Evolutionary conservation across 2,329 filamentous ascomycete genomes (phyloP).

Genomic region (Arthrobotrys sinensis): DNA sequence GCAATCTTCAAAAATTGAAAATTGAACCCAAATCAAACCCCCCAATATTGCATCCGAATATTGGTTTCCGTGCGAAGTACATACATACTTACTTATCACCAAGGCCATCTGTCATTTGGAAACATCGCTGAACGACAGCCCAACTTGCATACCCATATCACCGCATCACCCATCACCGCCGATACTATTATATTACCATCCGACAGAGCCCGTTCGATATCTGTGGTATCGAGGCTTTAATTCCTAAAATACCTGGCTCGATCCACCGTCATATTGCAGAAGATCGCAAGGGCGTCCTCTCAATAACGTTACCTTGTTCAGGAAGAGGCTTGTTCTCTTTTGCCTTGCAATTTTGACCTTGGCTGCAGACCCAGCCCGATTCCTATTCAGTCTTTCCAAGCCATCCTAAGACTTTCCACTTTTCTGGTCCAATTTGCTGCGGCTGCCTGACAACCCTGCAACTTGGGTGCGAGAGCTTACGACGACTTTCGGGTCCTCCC

Average conservation of each 20-base stretch:
- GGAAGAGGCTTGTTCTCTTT: constrained; percentile 58
- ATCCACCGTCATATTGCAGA: constrained; percentile 38
- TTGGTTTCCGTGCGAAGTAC: neutral
- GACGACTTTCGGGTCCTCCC: constrained; percentile 60
- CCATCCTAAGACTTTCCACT: constrained; percentile 51
- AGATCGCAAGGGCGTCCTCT: constrained; percentile 36
- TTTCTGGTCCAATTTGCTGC: constrained; percentile 59
- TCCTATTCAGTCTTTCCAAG: constrained; percentile 53
- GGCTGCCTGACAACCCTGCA: constrained; percentile 61
- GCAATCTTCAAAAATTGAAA: constrained; percentile 3
- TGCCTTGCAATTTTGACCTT: constrained; percentile 59
- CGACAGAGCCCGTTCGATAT: constrained; percentile 4
- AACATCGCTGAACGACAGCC: constrained; percentile 8
- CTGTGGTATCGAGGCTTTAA: constrained; percentile 29
- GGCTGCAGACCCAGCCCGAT: constrained; percentile 61
- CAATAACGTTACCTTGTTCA: constrained; percentile 53
- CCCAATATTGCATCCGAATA: neutral
- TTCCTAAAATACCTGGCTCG: constrained; percentile 40
- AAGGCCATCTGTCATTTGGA: constrained; percentile 7
- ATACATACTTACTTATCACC: neutral
- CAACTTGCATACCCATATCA: neutral
- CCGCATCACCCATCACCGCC: neutral
- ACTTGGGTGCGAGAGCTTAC: constrained; percentile 58
- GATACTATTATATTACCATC: neutral
- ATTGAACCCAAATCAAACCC: constrained; percentile 45